Base-by-base conservation (phyloP, 164 flowering plant genomes). In the Annona cherimola region DNA sequence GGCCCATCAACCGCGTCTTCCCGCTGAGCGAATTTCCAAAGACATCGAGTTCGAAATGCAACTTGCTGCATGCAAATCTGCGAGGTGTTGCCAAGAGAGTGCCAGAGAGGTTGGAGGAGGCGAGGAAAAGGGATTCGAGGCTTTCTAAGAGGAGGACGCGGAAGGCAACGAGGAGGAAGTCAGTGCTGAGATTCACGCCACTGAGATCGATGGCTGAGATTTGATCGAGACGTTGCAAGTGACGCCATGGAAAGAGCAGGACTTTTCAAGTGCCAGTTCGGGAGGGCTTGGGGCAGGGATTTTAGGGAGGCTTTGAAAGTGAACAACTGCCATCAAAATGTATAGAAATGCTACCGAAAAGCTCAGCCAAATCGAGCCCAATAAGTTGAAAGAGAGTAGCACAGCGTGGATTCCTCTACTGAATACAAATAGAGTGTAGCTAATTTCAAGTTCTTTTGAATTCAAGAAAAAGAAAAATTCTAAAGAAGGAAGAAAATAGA, bases 171-270 rank as follows among this genome's bases (percentile, higher is more conserved):
- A 12, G 46, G 68, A 66, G 70, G 39, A 95, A 79, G 46, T 88
- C 89, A 0, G 75, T n/a, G 67, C 62, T 70, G 2, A 95, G 71
- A 5, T 63, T 61, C 1, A 61, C 2, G 44, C 16, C 42, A 68
- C 78, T 76, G 60, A 95, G 89, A 80, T 91, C 86, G 39, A 95
- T 66, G 1, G 86, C 74, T 18, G 91, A 76, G 42, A 93, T 91
- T 45, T 79, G 69, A 0, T 4, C 41, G 7, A 63, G 61, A 69
- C 80, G 19, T 71, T 83, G 40, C 74, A 72, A 4, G 67, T 40
- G 4, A 72, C 68, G 16, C 62, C 62, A 3, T 45, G 2, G 68
- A 72, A 72, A 16, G 40, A 20, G 68, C 69, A 72, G 4, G 61
- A 46, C 12, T 64, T 42, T n/a, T 50, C 12, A 42, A 44, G 9